phyloP scores from a whole-genome alignment of 306 rosid species.

The Castanea sativa region DNA sequence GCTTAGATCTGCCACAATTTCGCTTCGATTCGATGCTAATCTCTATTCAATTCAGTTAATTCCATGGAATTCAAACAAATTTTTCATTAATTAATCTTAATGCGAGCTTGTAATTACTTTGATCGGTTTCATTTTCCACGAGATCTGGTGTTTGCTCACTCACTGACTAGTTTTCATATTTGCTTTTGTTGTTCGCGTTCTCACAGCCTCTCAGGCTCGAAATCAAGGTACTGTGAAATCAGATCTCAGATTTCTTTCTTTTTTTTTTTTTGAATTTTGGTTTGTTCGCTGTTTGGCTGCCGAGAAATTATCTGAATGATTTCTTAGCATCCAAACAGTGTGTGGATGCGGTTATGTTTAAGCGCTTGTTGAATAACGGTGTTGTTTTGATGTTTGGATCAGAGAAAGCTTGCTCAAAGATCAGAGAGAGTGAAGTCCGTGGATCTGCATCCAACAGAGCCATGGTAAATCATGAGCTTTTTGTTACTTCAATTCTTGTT shows the following conservation, averaged over 20 bases:
- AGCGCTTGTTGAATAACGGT: constrained; percentile 20
- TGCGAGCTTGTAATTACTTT: constrained; percentile 15
- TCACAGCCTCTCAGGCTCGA: constrained; percentile 99
- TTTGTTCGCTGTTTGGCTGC: not conserved
- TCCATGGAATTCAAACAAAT: constrained; percentile 21
- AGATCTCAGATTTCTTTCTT: constrained; percentile 10
- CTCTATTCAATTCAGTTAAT: constrained; percentile 6
- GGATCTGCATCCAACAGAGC: constrained; percentile 99
- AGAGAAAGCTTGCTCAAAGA: constrained; percentile 68
- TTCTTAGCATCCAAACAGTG: constrained; percentile 14
- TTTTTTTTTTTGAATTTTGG: constrained; percentile 10
- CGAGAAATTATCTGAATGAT: not conserved
- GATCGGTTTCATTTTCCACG: constrained; percentile 23
- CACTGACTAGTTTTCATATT: constrained; percentile 39
- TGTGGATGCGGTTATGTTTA: constrained; percentile 11
- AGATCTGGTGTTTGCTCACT: constrained; percentile 47
- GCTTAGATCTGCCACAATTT: constrained; percentile 65
- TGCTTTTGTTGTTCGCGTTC: constrained; percentile 31
- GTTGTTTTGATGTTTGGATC: constrained; percentile 13
- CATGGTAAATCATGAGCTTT: constrained; percentile 61
- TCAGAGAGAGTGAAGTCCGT: constrained; percentile 88
- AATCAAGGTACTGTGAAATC: constrained; percentile 68
- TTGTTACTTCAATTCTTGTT: not conserved
- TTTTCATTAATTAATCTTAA: constrained; percentile 1
- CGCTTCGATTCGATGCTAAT: constrained; percentile 42